Percentiles rank a stretch among this genome's conserved stretches.
Evolutionary conservation across 768 basidiomycete species (phyloP).

Genomic region (Butyriboletus loyo): DNA sequence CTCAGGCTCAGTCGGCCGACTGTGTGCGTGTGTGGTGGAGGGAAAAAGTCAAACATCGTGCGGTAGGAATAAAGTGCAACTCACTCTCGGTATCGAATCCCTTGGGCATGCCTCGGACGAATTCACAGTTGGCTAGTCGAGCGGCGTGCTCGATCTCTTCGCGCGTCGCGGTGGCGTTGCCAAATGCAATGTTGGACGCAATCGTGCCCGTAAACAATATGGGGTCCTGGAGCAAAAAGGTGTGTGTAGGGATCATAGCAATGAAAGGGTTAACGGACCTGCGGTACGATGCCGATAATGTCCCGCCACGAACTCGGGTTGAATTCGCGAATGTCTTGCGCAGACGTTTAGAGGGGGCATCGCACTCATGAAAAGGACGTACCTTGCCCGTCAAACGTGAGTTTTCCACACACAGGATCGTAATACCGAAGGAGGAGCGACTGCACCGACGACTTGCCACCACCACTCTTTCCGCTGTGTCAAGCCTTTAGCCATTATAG

Average conservation of each 20-base stretch:
- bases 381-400: constrained; percentile 88
- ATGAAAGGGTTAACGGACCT: constrained; percentile 35
- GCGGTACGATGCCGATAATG: constrained; percentile 91
- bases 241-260: too few relatives aligned
- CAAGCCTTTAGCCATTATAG: background rate
- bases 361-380: constrained; percentile 2
- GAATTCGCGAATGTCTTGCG: constrained; percentile 77
- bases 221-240: constrained; percentile 48
- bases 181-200: constrained; percentile 92
- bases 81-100: constrained; percentile 91
- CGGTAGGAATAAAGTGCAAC: too few relatives aligned
- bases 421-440: constrained; percentile 86
- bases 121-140: constrained; percentile 91
- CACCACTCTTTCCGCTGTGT: constrained; percentile 82
- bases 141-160: constrained; percentile 88
- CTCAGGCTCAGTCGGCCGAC: constrained; percentile 30
- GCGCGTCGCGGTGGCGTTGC: constrained; percentile 68
- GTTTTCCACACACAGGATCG: constrained; percentile 77
- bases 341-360: constrained; percentile 5
- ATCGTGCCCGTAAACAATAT: constrained; percentile 91
- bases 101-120: constrained; percentile 90
- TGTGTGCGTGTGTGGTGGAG: background rate
- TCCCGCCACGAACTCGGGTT: constrained; percentile 82
- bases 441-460: constrained; percentile 92
- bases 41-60: background rate